Conservation (phyloP, 2,329 filamentous ascomycete genomes). For the Gliomastix tumulicola region DNA sequence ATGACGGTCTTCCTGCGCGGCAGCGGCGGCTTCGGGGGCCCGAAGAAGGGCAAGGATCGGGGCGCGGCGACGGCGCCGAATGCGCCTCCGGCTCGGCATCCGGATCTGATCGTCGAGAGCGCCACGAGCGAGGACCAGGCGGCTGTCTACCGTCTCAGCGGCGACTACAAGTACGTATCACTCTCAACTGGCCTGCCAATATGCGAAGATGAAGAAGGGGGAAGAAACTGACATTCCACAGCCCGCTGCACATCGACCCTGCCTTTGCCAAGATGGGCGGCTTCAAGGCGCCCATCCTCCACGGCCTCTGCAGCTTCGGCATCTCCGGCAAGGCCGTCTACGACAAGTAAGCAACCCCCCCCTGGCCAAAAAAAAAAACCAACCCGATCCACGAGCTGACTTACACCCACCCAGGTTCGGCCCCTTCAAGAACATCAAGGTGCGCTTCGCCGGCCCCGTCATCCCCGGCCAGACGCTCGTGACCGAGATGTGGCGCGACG, state of each 20-base stretch:
- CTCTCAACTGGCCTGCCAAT: not conserved
- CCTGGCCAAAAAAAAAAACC: no score
- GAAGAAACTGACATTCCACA: conserved; percentile 12
- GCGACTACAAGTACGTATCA: conserved; percentile 69
- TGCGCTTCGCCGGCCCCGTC: conserved; percentile 80
- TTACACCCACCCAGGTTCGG: conserved; percentile 62
- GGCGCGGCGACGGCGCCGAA: conserved; percentile 76
- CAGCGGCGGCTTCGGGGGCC: conserved; percentile 82
- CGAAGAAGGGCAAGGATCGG: conserved; percentile 68
- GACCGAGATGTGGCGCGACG: conserved; percentile 93
- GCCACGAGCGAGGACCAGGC: conserved; percentile 87
- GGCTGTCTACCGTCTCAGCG: conserved; percentile 84
- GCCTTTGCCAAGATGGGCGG: conserved; percentile 90
- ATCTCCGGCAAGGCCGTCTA: conserved; percentile 87
- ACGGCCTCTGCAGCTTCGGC: conserved; percentile 95
- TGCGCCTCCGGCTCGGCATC: conserved; percentile 65
- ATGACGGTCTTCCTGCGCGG: conserved; percentile 88
- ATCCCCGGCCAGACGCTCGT: conserved; percentile 82
- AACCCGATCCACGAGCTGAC: no score
- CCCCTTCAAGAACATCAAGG: conserved; percentile 83
- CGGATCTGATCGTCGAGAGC: conserved; percentile 79
- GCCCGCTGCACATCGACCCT: conserved; percentile 90
- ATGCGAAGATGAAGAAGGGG: no score
- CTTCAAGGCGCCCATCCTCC: conserved; percentile 89
- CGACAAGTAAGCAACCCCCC: conserved; percentile 38